Conservation (phyloP, 108 stramenopile genomes). For the Licmophora abbreviata region DNA sequence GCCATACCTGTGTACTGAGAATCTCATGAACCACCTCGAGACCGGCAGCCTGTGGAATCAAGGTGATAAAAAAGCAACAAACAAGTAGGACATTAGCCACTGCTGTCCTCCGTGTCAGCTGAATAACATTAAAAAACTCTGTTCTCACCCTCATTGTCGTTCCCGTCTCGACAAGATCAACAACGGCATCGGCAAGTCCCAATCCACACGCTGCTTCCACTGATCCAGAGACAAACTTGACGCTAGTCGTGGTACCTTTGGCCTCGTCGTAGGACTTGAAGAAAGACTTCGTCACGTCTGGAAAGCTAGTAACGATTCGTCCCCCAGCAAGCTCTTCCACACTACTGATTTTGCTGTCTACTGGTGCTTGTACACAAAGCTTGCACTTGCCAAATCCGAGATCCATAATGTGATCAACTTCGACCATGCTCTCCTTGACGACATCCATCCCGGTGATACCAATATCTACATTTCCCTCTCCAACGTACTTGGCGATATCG, state of each 20-base stretch:
- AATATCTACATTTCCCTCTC: conserved; percentile 92
- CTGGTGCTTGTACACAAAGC: conserved; percentile 91
- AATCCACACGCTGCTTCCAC: conserved; percentile 96
- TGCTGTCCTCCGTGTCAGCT: background rate
- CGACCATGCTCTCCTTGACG: conserved; percentile 67
- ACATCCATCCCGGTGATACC: conserved; percentile 93
- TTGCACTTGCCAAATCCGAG: conserved; percentile 93
- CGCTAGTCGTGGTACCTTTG: conserved; percentile 63
- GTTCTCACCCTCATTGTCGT: conserved; percentile 91
- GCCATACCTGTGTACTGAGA: conserved; percentile 66
- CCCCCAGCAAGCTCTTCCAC: conserved; percentile 77
- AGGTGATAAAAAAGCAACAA: background rate
- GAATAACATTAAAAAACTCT: background rate
- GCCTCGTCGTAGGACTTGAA: conserved; percentile 74
- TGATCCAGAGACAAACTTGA: conserved; percentile 89
- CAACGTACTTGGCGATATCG: conserved; percentile 95
- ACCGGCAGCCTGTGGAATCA: conserved; percentile 76
- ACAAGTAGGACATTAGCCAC: background rate
- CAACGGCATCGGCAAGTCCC: conserved; percentile 95
- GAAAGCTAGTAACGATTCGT: conserved; percentile 94
- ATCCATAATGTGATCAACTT: conserved; percentile 82
- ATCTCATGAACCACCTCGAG: conserved; percentile 89
- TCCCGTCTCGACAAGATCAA: conserved; percentile 96
- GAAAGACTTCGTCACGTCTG: conserved; percentile 75
- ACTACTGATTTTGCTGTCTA: conserved; percentile 56